Percentiles rank a stretch among this genome's conserved stretches.
Evolutionary conservation across 805 yeast species (phyloP).

Genomic region (Candida arabinofermentans): DNA sequence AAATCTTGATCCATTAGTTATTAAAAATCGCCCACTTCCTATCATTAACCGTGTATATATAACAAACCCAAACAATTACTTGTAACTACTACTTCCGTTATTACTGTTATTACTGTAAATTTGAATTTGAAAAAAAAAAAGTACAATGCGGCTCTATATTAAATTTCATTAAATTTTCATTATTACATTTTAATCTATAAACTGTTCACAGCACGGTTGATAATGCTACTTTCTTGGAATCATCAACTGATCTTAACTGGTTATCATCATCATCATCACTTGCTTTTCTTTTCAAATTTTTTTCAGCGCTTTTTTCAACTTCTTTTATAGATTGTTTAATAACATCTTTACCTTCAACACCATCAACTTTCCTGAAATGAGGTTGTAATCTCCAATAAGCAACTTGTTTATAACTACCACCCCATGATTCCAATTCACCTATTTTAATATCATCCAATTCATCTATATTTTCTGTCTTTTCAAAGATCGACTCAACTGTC

Average conservation of each 20-base stretch:
- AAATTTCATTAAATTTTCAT: neutral
- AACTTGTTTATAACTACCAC: constrained; percentile 72
- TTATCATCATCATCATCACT: neutral
- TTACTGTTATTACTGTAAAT: too few species aligned
- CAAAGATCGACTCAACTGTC: constrained; percentile 54
- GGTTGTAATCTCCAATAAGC: constrained; percentile 99
- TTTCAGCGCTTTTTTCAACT: constrained; percentile 12
- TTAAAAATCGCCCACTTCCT: too few species aligned
- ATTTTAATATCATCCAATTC: constrained; percentile 50
- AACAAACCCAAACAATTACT: too few species aligned
- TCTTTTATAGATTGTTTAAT: constrained; percentile 20
- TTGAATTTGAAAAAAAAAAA: too few species aligned
- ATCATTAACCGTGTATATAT: too few species aligned
- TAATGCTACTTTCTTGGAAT: too few species aligned
- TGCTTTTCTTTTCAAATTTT: constrained; percentile 8
- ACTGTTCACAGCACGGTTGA: neutral
- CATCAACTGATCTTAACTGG: too few species aligned
- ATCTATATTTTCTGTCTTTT: constrained; percentile 45
- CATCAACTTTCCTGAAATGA: constrained; percentile 84
- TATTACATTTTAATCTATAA: neutral
- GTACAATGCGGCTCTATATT: neutral
- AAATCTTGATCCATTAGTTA: neutral
- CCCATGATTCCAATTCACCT: constrained; percentile 64
- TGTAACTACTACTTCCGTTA: too few species aligned
- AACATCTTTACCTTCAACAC: constrained; percentile 50